Evolutionary conservation across 495 filamentous ascomycete genomes (phyloP), one percentile per base, ranked within the genome.

Genomic region (Cenococcum geophilum): DNA sequence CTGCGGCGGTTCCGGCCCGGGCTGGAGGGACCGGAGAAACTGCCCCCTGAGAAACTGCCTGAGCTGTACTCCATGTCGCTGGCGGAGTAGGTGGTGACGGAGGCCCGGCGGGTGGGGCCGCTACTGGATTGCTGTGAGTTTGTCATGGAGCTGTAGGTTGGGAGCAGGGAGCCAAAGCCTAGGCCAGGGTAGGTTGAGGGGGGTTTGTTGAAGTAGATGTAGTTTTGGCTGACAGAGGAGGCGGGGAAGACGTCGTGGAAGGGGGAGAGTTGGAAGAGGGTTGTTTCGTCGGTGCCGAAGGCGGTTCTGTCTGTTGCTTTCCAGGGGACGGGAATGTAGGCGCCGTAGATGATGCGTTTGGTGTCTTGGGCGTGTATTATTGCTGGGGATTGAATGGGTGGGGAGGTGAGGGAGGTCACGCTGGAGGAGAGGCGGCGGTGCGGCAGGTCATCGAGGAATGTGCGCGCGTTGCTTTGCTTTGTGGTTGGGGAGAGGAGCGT

Each of bases 221-320:
- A 86, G 72, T 88, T 76, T 71, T 76, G 83, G 74, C 85, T 82
- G 61, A 88, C 57, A 51, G 82, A 66, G 25, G 89, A 84, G 59
- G 89, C 78, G 16, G 81, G 72, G 76, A 95, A 89, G n/a, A 89
- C 80, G 64, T 86, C 82, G 63, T 90, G 87, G 0, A 79, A 75
- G 0, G 87, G 87, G 5, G 76, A 76, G n/a, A 91, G 82, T 59
- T 90, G 87, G 71, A 91, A 90, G 21, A 91, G 72, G 1, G 83
- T 34, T 47, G 80, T 83, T 45, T 78, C 74, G 10, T 75, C 66
- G 58, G 79, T 80, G 25, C 85, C 83, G 66, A 89, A 85, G 65
- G 80, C 85, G 55, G 83, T 79, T 61, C 81, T 82, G 63, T 83
- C 76, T 0, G 86, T 86, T 55, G 80, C 74, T 56, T 80, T 82